Conservation (phyloP, 73 alveolate species). For the Loxodes magnus region DNA sequence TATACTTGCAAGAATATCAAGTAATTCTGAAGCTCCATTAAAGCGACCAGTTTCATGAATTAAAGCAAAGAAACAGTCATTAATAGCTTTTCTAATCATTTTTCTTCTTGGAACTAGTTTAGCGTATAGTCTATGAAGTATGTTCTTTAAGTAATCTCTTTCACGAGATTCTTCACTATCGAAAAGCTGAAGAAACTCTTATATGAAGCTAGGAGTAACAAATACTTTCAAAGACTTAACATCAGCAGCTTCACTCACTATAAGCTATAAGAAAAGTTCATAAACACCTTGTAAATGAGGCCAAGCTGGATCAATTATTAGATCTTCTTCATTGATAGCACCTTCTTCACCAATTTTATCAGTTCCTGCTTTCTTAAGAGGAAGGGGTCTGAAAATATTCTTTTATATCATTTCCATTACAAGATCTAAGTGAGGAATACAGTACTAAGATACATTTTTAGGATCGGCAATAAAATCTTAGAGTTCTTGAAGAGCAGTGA, state of each 20-base stretch:
- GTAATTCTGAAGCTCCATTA: constrained; percentile 79
- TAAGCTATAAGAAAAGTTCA: constrained; percentile 48
- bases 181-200: constrained; percentile 58
- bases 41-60: constrained; percentile 80
- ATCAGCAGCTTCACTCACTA: constrained; percentile 50
- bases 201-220: constrained; percentile 47
- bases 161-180: constrained; percentile 62
- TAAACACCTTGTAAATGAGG: constrained; percentile 56
- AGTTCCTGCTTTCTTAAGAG: constrained; percentile 44
- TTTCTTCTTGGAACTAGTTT: constrained; percentile 73
- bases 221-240: constrained; percentile 37
- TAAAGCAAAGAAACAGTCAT: constrained; percentile 70
- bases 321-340: constrained; percentile 30
- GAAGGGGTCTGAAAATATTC: constrained; percentile 80
- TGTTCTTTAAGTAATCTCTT: constrained; percentile 62
- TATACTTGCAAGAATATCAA: constrained; percentile 71
- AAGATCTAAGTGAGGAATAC: constrained; percentile 68
- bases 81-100: constrained; percentile 73
- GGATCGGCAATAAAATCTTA: constrained; percentile 47
- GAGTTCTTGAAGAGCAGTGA: constrained; percentile 55
- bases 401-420: constrained; percentile 79
- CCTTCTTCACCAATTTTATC: constrained; percentile 34
- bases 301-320: constrained; percentile 57
- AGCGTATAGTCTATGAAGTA: constrained; percentile 67
- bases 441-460: constrained; percentile 38